These are phyloP conservation scores for Tylopilus sp. DNA, from an alignment of 768 basidiomycete genomes.

Conservation along the genomic window DNA sequence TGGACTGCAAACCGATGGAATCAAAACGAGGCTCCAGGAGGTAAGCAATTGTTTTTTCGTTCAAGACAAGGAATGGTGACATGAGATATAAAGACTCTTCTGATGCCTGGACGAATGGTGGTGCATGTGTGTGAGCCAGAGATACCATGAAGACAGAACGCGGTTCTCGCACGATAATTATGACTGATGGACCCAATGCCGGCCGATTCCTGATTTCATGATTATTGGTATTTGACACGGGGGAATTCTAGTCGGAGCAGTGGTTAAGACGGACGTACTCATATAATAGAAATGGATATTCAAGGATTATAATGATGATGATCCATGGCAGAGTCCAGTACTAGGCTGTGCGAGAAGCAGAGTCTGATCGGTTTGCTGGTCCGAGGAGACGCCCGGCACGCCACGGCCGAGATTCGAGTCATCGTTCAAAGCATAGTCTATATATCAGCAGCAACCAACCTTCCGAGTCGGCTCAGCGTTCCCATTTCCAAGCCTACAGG, in stretches of 20 bases:
- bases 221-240: no score
- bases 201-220: background rate
- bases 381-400: no score
- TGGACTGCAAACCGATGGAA: conserved; percentile 50
- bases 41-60: conserved; percentile 8
- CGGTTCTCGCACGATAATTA: background rate
- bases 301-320: no score
- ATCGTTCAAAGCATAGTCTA: no score
- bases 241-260: no score
- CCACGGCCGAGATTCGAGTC: no score
- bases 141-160: background rate
- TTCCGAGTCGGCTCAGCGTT: background rate
- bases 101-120: conserved; percentile 57
- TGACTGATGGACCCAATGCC: background rate
- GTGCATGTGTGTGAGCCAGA: conserved; percentile 39
- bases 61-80: background rate
- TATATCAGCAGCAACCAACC: background rate
- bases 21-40: conserved; percentile 34
- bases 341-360: no score
- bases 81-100: conserved; percentile 35
- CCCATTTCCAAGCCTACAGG: no score
- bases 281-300: no score
- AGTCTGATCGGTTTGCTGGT: no score
- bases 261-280: no score
- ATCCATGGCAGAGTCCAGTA: no score